Conservation (phyloP, 78 protist genomes). For the Tieghemostelium lacteum region DNA sequence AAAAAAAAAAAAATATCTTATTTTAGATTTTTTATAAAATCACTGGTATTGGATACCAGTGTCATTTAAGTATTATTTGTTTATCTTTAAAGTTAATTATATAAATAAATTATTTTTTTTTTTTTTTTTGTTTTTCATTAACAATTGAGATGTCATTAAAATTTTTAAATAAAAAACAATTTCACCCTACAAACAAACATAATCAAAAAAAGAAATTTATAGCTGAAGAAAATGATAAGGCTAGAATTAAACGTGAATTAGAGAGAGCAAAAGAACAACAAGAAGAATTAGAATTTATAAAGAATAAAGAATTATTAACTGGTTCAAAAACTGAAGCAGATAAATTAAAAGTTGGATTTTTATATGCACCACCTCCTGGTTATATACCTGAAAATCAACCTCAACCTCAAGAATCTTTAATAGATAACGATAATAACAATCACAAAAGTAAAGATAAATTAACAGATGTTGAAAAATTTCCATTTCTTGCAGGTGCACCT, state of each 20-base stretch:
- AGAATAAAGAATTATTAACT: constrained; percentile 28
- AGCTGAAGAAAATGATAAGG: constrained; percentile 42
- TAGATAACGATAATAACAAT: too few relatives aligned
- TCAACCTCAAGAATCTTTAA: background rate
- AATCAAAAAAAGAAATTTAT: constrained; percentile 54
- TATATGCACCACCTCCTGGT: constrained; percentile 64
- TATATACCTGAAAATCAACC: background rate
- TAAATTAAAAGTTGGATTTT: constrained; percentile 53
- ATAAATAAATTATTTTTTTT: too few relatives aligned
- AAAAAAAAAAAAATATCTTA: too few relatives aligned
- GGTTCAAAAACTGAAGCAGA: constrained; percentile 59
- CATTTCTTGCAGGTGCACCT: constrained; percentile 66
- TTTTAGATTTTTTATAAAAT: too few relatives aligned
- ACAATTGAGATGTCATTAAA: constrained; percentile 11
- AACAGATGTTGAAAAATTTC: constrained; percentile 53
- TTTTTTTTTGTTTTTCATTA: too few relatives aligned
- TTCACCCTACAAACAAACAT: constrained; percentile 49
- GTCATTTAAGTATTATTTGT: too few relatives aligned
- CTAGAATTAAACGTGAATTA: background rate
- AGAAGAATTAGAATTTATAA: constrained; percentile 48
- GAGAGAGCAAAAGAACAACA: constrained; percentile 51
- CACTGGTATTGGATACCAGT: too few relatives aligned
- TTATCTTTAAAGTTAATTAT: too few relatives aligned
- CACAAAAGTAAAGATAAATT: constrained; percentile 28
- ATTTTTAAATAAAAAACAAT: constrained; percentile 50